Evolutionary conservation across 1,284 basidiomycete genomes (phyloP).

Genomic region (Somion occarium): DNA sequence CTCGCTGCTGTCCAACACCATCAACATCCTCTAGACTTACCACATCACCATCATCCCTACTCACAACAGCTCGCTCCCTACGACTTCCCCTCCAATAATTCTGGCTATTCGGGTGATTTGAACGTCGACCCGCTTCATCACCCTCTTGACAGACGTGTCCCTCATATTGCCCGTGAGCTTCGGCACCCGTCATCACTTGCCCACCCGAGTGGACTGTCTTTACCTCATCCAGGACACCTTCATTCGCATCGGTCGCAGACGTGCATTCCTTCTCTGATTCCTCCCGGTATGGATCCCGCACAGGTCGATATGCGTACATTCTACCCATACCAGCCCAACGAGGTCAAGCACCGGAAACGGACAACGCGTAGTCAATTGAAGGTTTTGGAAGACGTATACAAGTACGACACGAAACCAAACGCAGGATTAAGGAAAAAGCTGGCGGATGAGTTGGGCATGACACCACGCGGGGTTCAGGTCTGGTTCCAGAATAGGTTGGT

Average conservation of each 20-base stretch:
- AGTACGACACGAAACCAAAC: slow-evolving; percentile 86
- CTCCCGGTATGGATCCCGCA: slow-evolving; percentile 54
- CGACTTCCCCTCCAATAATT: slow-evolving; percentile 1
- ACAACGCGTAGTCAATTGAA: slow-evolving; percentile 82
- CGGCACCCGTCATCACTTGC: neutral
- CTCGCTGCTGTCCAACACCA: neutral
- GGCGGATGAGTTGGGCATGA: slow-evolving; percentile 84
- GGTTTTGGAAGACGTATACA: slow-evolving; percentile 83
- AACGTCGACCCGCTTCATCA: neutral
- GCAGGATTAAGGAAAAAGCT: slow-evolving; percentile 74
- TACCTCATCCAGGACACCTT: neutral
- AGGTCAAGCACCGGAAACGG: slow-evolving; percentile 87
- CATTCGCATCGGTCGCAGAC: slow-evolving; percentile 17
- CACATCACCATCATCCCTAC: neutral
- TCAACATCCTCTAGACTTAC: too few species aligned
- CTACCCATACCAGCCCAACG: slow-evolving; percentile 81
- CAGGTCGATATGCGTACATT: slow-evolving; percentile 66
- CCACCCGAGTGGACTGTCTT: neutral
- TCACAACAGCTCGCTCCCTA: slow-evolving; percentile 1
- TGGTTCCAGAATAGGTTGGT: slow-evolving; percentile 88
- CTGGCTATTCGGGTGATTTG: neutral
- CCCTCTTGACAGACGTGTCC: neutral
- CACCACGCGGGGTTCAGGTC: slow-evolving; percentile 86
- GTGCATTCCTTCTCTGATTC: slow-evolving; percentile 43
- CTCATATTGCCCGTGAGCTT: neutral